These are phyloP conservation scores for Angophora floribunda DNA, from an alignment of 345 rosid genomes.

Conservation along the genomic window DNA sequence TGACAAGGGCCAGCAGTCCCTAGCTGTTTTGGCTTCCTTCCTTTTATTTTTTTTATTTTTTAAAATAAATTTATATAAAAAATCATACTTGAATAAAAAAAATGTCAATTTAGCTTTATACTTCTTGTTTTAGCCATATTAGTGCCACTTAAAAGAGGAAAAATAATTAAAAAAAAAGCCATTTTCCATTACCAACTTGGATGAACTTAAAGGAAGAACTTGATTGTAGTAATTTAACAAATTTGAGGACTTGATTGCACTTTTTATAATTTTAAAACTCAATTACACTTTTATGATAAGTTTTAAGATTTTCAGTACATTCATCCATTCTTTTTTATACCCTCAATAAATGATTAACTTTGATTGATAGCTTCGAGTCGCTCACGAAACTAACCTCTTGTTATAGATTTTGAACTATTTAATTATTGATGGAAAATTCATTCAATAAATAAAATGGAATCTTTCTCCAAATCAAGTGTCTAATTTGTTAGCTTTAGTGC, in stretches of 20 bases:
- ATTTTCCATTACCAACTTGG: neutral
- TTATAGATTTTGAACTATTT: neutral
- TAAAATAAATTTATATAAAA: too few species aligned
- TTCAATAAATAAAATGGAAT: neutral
- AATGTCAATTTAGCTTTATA: neutral
- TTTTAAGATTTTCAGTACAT: too few species aligned
- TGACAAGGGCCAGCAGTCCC: neutral
- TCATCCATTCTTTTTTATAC: fast-evolving
- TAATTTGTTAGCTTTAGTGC: neutral
- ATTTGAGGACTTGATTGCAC: fast-evolving
- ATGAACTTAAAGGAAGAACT: neutral
- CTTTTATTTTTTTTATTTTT: too few species aligned
- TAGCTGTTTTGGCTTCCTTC: too few species aligned
- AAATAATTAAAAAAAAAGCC: too few species aligned
- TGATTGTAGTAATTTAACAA: too few species aligned
- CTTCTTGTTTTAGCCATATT: neutral
- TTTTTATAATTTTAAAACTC: too few species aligned
- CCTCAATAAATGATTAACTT: neutral
- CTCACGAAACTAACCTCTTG: neutral
- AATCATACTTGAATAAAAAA: neutral
- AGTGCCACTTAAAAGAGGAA: too few species aligned
- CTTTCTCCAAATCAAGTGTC: neutral
- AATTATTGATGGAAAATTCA: neutral
- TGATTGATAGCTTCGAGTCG: neutral
- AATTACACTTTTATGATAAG: too few species aligned